Evolutionary conservation across 306 rosid species (phyloP).

Genomic region (Trichosanthes cucumerina): DNA sequence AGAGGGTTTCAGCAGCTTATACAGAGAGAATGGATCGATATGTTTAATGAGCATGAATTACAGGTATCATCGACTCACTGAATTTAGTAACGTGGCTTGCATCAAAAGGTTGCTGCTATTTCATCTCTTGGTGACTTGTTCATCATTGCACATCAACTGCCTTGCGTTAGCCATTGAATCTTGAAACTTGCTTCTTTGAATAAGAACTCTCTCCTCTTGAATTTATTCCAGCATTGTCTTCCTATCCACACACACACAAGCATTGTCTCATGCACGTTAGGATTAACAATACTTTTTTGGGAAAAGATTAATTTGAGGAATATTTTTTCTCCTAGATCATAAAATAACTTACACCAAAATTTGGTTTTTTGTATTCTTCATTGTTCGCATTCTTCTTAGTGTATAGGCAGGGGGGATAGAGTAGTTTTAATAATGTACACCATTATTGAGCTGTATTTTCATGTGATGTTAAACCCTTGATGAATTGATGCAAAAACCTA

Average conservation of each 20-base stretch:
- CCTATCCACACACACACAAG: background rate
- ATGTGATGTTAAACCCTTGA: background rate
- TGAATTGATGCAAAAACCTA: background rate
- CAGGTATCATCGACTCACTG: constrained; percentile 41
- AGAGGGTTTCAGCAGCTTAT: constrained; percentile 96
- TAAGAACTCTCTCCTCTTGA: background rate
- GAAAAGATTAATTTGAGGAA: background rate
- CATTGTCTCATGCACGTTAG: background rate
- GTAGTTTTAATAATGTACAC: background rate
- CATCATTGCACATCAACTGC: background rate
- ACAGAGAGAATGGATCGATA: constrained; percentile 95
- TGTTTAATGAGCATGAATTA: constrained; percentile 97
- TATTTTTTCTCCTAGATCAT: background rate
- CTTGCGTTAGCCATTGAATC: background rate
- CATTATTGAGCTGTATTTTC: background rate
- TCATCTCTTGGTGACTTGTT: background rate
- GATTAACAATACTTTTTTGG: background rate
- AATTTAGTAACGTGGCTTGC: background rate
- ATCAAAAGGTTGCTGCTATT: background rate
- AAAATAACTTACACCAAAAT: background rate
- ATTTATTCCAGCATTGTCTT: background rate
- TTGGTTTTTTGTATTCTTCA: background rate
- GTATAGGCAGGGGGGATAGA: background rate
- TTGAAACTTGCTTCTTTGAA: background rate
- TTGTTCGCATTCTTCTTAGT: background rate